These are phyloP conservation scores for Plasmodium vinckei DNA, from an alignment of 169 alveolate genomes.

Conservation along the genomic window DNA sequence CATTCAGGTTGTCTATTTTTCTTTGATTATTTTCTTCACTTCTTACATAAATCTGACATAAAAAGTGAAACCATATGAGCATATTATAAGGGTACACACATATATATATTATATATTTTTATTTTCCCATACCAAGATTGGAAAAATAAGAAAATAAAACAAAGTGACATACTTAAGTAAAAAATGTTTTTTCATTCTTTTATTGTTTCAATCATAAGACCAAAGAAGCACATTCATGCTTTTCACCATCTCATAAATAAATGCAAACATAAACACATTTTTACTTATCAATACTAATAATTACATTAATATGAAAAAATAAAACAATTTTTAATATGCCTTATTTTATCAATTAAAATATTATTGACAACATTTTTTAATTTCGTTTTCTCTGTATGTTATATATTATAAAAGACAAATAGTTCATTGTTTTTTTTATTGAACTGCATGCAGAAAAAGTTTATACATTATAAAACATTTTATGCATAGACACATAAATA, in stretches of 20 bases:
- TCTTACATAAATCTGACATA: constrained; percentile 1
- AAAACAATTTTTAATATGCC: no score
- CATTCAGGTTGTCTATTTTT: constrained; percentile 20
- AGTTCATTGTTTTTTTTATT: no score
- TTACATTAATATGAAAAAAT: no score
- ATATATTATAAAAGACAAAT: no score
- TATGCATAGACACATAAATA: no score
- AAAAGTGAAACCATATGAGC: not conserved
- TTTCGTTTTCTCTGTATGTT: no score
- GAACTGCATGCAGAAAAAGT: no score
- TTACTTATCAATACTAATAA: not conserved
- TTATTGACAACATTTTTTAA: no score
- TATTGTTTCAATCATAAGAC: constrained; percentile 6
- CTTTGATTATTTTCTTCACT: not conserved
- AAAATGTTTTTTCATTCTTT: constrained; percentile 20
- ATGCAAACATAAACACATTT: not conserved
- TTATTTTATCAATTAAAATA: no score
- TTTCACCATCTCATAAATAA: not conserved
- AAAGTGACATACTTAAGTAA: constrained; percentile 7
- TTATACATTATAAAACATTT: no score
- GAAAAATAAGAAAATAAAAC: constrained; percentile 7
- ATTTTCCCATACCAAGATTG: constrained; percentile 10
- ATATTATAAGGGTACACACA: not conserved
- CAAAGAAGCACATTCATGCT: not conserved
- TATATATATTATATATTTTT: not conserved